Conservation (phyloP, 208 protist species). For the Trypanosomatidae sp. region DNA sequence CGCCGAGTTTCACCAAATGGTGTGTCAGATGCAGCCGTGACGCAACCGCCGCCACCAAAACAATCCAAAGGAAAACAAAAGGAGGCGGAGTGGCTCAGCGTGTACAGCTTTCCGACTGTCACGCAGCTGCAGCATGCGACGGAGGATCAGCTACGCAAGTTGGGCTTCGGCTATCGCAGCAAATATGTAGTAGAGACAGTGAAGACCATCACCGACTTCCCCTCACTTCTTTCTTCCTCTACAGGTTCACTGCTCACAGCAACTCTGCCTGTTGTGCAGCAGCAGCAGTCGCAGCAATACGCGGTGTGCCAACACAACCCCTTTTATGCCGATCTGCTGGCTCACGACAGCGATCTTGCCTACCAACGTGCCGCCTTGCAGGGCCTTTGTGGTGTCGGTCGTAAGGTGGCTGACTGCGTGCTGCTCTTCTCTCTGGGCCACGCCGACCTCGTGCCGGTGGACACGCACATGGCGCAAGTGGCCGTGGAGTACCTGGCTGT, state of each 20-base stretch:
- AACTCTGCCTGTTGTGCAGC: no score
- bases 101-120: conserved; percentile 55
- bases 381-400: conserved; percentile 62
- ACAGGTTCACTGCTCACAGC: not conserved
- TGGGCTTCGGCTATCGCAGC: conserved; percentile 79
- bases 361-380: conserved; percentile 45
- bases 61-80: not conserved
- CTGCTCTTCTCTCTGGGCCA: conserved; percentile 66
- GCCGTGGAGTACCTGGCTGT: conserved; percentile 46
- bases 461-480: conserved; percentile 89
- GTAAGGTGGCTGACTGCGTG: conserved; percentile 87
- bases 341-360: conserved; percentile 7
- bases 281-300: conserved; percentile 17
- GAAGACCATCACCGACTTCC: no score
- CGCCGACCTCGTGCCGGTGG: conserved; percentile 72
- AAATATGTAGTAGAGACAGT: conserved; percentile 54
- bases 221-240: not conserved
- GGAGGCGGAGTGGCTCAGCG: conserved; percentile 24
- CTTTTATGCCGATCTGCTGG: conserved; percentile 52
- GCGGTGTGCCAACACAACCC: conserved; percentile 11
- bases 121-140: conserved; percentile 33
- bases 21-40: not conserved
- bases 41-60: not conserved
- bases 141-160: conserved; percentile 36
- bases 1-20: no score